Percentiles rank a stretch among this genome's conserved stretches.
phyloP scores from a whole-genome alignment of 257 asterid genomes.

The Rhazya stricta region DNA sequence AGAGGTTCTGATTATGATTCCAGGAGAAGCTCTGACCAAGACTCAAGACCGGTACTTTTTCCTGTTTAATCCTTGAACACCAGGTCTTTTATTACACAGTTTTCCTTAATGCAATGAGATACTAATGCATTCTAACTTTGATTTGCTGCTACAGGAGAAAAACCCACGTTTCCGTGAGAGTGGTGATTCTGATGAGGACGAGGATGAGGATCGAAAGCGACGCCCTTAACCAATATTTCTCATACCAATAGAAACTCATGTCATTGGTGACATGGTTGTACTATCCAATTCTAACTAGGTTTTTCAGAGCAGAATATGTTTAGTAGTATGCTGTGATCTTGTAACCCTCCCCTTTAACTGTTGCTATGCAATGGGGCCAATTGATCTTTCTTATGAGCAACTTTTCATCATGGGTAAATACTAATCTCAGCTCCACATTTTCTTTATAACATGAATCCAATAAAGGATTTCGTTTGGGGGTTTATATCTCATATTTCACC shows the following conservation, averaged over 20 bases:
- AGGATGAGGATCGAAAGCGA: conserved; percentile 54
- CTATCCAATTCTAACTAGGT: background rate
- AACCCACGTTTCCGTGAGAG: conserved; percentile 92
- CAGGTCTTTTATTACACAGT: background rate
- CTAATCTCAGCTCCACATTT: too few relatives aligned
- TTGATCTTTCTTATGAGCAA: background rate
- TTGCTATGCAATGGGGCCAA: background rate
- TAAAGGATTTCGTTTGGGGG: too few relatives aligned
- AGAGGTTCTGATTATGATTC: conserved; percentile 73
- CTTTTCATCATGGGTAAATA: background rate
- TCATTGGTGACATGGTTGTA: conserved; percentile 6
- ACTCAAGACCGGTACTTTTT: conserved; percentile 70
- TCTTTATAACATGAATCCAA: too few relatives aligned
- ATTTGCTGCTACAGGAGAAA: conserved; percentile 56
- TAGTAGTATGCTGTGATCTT: conserved; percentile 1
- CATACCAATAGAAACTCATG: background rate
- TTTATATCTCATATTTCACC: too few relatives aligned
- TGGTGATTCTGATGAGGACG: conserved; percentile 88
- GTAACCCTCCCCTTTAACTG: background rate
- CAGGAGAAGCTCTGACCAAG: conserved; percentile 64
- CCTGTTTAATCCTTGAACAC: background rate
- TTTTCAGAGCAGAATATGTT: background rate
- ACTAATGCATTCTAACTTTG: background rate
- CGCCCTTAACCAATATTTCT: conserved; percentile 23
- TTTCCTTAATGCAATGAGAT: background rate